A percentile compares a stretch with the other conserved stretches of the same genome.
Conservation (phyloP, 129 eudicot species). For the Heracleum sosnowskyi region DNA sequence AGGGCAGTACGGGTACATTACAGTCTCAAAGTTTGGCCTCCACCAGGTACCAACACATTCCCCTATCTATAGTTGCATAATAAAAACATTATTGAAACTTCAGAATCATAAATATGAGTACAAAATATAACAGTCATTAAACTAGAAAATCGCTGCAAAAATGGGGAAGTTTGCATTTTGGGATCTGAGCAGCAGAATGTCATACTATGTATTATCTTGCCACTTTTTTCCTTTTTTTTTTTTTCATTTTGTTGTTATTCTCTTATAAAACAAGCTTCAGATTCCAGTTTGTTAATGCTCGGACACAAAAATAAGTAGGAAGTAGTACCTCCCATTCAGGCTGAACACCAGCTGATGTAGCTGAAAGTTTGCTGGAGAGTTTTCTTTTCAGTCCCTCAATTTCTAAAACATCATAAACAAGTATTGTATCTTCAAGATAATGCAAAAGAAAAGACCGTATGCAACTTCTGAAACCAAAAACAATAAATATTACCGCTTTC, state of each 20-base stretch:
- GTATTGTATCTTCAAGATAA: not conserved
- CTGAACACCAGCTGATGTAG: constrained; percentile 41
- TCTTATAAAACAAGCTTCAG: not conserved
- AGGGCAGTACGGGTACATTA: constrained; percentile 87
- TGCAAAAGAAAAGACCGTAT: not conserved
- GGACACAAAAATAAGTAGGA: not conserved
- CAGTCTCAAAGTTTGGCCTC: constrained; percentile 82
- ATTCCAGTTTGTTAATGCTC: not conserved
- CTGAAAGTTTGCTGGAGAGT: constrained; percentile 68
- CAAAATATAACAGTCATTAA: not conserved
- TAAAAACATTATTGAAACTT: not conserved
- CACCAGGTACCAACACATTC: constrained; percentile 93
- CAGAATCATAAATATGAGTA: not conserved
- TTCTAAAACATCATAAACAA: constrained; percentile 27
- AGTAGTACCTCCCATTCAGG: constrained; percentile 69
- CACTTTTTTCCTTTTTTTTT: too few relatives aligned
- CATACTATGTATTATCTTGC: too few relatives aligned
- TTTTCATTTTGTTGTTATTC: too few relatives aligned
- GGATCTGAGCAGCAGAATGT: too few relatives aligned
- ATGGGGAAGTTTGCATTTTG: too few relatives aligned
- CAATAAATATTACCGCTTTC: constrained; percentile 48
- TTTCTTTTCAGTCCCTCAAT: constrained; percentile 76
- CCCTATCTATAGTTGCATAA: constrained; percentile 52
- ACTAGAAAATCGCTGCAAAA: not conserved
- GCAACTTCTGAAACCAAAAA: not conserved